Evolutionary conservation across 495 filamentous ascomycete species (phyloP), one percentile per base, ranked within the genome.

Genomic region (Pyrenopolyporus hunteri): DNA sequence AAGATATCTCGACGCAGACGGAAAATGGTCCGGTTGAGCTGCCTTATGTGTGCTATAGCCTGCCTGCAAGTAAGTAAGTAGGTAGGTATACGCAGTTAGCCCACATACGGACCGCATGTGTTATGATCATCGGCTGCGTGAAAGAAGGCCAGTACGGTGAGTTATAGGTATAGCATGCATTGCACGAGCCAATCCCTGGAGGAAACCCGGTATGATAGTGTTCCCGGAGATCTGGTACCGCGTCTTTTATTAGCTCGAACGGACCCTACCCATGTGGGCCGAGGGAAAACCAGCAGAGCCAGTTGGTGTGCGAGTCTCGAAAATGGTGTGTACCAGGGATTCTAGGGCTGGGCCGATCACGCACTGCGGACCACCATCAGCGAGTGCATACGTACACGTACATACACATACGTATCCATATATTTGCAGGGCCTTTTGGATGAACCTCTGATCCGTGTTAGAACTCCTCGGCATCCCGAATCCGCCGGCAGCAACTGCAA

Each of bases 201-300:
- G 45, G 20, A 39, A 35, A 49, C 45, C 45, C 45, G 29, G 45
- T 33, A 49, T 8, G 42, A 53, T 53, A 57, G 49, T 47, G 57
- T 60, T 68, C 68, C 68, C 68, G 68, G 65, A 61, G 68, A 70
- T 70, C 68, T 70, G 68, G 68, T 64, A 63, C 64, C 56, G 57
- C 56, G 35, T 58, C 68, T 68, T 68, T 65, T 65, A 33, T 70
- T 65, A 59, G 68, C 52, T 63, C 57, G 62, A 63, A 59, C 60
- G 45, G 57, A 53, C 60, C 55, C 25, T 53, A 42, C 14, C 63
- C 52, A 66, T 61, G 63, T 61, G 63, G 63, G 52, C 46, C 57
- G 26, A 42, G 19, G 19, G 17, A 11, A 4, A 42, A n/a, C n/a
- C n/a, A n/a, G n/a, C n/a, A n/a, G n/a, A n/a, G n/a, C n/a, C n/a